Evolutionary conservation across 257 asterid species (phyloP).

Genomic region (Thymus quinquecostatus): DNA sequence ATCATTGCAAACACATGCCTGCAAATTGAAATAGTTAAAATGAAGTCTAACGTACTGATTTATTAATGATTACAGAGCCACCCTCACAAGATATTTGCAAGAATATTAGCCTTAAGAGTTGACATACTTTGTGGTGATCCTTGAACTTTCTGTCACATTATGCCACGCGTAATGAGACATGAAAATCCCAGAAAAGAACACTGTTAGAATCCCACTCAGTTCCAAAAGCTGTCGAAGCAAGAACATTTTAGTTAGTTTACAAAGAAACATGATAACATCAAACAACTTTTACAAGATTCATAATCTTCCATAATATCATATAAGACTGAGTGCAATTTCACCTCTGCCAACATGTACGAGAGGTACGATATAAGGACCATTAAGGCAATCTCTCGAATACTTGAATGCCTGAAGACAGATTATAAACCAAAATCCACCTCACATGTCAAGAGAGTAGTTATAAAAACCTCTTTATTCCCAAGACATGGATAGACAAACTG

Average conservation of each 20-base stretch:
- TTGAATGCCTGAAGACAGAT: conserved; percentile 71
- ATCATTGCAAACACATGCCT: conserved; percentile 86
- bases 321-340: conserved; percentile 31
- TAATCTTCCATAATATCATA: background rate
- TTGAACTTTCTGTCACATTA: conserved; percentile 83
- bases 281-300: conserved; percentile 14
- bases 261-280: conserved; percentile 43
- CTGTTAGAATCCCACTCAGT: conserved; percentile 92
- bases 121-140: conserved; percentile 71
- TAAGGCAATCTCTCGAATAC: conserved; percentile 85
- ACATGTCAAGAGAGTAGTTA: conserved; percentile 3
- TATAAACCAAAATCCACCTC: conserved; percentile 25
- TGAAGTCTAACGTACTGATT: conserved; percentile 15
- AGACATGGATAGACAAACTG: background rate
- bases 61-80: no score
- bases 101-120: conserved; percentile 8
- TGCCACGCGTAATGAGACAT: conserved; percentile 99
- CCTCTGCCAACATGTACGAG: conserved; percentile 98
- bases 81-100: background rate
- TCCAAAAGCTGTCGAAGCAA: conserved; percentile 51
- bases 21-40: conserved; percentile 36
- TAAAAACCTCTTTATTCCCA: background rate
- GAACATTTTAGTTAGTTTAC: conserved; percentile 60
- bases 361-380: conserved; percentile 91
- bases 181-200: conserved; percentile 82